phyloP scores from a whole-genome alignment of 2,329 filamentous ascomycete genomes.

The Alternaria triticina region DNA sequence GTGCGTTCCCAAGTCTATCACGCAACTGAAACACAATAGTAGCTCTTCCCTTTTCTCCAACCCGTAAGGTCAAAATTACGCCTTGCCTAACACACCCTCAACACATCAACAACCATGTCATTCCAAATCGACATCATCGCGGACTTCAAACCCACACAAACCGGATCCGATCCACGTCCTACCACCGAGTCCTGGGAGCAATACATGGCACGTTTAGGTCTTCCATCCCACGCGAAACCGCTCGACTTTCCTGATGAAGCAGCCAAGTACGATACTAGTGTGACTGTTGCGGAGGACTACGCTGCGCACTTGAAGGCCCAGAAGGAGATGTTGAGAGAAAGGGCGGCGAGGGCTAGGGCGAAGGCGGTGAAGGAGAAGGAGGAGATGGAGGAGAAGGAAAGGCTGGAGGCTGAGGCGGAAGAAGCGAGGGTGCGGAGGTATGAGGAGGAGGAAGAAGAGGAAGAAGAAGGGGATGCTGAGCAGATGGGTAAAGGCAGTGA shows the following conservation, averaged over 20 bases:
- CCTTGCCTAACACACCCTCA: background rate
- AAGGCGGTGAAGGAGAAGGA: background rate
- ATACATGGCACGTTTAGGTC: background rate
- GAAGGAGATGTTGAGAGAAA: background rate
- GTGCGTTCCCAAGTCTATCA: background rate
- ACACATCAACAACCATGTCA: background rate
- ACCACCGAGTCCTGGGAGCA: background rate
- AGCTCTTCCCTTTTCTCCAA: background rate
- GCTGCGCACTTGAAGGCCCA: background rate
- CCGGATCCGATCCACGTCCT: background rate
- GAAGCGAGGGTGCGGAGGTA: background rate
- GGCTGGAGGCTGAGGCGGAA: background rate
- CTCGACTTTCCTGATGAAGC: background rate
- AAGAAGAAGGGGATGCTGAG: background rate
- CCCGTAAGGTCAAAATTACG: background rate
- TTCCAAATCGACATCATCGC: background rate
- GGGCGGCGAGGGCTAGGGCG: background rate
- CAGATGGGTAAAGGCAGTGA: background rate
- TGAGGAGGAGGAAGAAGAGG: background rate
- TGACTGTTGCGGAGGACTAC: background rate
- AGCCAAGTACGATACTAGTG: background rate
- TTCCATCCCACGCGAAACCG: background rate
- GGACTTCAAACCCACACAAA: background rate
- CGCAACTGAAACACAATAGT: background rate
- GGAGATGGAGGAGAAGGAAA: background rate